Evolutionary conservation across 2,329 filamentous ascomycete genomes (phyloP), one percentile per base, ranked within the genome.

Genomic region (Colletotrichum euphorbiae): DNA sequence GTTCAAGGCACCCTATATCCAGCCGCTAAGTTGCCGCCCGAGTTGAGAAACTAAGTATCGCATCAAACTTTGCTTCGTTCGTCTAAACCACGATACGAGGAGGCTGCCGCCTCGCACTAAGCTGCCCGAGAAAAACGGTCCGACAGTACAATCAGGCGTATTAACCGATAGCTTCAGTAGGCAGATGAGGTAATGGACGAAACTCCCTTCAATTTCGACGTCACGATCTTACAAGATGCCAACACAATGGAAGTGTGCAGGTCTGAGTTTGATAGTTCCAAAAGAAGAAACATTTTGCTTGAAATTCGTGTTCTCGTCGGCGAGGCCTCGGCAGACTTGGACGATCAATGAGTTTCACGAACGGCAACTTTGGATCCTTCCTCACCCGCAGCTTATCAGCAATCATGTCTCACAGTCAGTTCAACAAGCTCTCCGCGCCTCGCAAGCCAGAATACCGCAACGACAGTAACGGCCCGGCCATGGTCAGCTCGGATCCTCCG

Each of bases 1-100:
- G 13, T 15, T 11, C 36, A 11, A 15, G 48, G n/a, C n/a, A 11
- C 1, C 15, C 33, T n/a, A 1, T 8, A 28, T 28, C 48, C 13
- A 13, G 8, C 9, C 21, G 33, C 2, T 15, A 31, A 15, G 24
- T n/a, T 24, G 15, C 28, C 6, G 2, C 43, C 36, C n/a, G 24
- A 15, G 31, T 42, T 33, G 28, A 24, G n/a, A 1, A 43, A 42
- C 5, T n/a, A 21, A 17, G n/a, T 21, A 31, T n/a, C 2, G 12
- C 7, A 2, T 17, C 36, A 31, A 60, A 58, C 52, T 21, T 58
- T 51, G 61, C 7, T 4, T 31, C 19, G 45, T 65, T 60, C 62
- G 33, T 65, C 62, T 28, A 36, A 59, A 51, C 12, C 17, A 52
- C 52, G 38, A 28, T 55, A 65, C 28, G 62, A 60, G 33, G 28